Evolutionary conservation across 2,329 filamentous ascomycete genomes (phyloP).

Genomic region (Phialophora tarda): DNA sequence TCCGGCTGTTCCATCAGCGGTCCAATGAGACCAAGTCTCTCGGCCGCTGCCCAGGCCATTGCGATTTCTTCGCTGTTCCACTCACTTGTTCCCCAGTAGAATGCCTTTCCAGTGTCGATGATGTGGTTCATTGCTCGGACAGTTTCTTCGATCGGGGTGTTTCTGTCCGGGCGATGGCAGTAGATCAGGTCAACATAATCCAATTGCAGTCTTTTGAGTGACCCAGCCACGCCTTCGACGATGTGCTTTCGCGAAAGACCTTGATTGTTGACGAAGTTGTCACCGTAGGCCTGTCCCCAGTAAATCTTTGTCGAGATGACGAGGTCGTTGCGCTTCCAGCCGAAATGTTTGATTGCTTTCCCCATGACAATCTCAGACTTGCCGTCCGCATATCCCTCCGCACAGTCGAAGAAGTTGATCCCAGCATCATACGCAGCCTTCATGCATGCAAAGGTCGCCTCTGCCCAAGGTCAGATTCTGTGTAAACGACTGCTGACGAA

Average conservation of each 20-base stretch:
- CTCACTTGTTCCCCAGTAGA: constrained; percentile 75
- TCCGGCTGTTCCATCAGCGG: constrained; percentile 70
- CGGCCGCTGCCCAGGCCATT: constrained; percentile 66
- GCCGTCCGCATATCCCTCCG: constrained; percentile 59
- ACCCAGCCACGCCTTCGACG: constrained; percentile 67
- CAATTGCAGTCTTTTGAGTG: constrained; percentile 66
- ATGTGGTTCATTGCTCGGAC: constrained; percentile 75
- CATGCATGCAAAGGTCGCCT: constrained; percentile 50
- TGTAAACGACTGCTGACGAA: background rate
- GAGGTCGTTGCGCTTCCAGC: constrained; percentile 63
- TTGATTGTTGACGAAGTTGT: constrained; percentile 68
- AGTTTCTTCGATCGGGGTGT: constrained; percentile 73
- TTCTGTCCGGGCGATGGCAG: constrained; percentile 71
- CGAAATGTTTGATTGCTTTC: constrained; percentile 58
- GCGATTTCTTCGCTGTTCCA: constrained; percentile 72
- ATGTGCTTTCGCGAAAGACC: constrained; percentile 74
- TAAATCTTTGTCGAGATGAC: constrained; percentile 59
- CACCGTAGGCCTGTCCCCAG: constrained; percentile 38
- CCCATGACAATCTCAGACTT: constrained; percentile 63
- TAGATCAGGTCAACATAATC: constrained; percentile 74
- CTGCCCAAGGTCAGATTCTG: constrained; percentile 21
- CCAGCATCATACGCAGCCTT: constrained; percentile 63
- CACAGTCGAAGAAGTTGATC: constrained; percentile 63
- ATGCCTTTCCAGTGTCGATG: constrained; percentile 70
- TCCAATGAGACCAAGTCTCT: constrained; percentile 65